Conservation (phyloP, 768 basidiomycete species). For the Hysterangium stoloniferum region DNA sequence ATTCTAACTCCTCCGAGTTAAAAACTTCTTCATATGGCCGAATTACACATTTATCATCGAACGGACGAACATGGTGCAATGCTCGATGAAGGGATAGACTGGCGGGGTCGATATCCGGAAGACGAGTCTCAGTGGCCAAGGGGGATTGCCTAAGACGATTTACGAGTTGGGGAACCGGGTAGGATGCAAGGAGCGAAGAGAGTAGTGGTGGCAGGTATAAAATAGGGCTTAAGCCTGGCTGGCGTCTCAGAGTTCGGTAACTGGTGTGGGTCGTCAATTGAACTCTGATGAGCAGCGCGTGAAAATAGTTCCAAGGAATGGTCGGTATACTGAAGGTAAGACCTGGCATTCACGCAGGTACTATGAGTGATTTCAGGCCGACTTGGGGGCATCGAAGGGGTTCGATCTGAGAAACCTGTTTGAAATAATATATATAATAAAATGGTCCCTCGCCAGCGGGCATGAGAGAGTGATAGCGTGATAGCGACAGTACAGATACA, state of each 20-base stretch:
- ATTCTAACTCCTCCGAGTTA: slow-evolving; percentile 71
- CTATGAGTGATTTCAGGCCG: no score
- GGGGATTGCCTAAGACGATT: slow-evolving; percentile 32
- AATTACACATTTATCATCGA: slow-evolving; percentile 50
- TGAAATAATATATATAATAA: no score
- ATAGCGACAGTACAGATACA: no score
- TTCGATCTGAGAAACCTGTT: no score
- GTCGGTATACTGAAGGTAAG: slow-evolving; percentile 10
- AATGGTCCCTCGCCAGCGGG: no score
- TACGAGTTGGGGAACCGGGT: slow-evolving; percentile 20
- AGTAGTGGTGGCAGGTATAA: slow-evolving; percentile 70
- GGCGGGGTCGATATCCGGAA: slow-evolving; percentile 80
- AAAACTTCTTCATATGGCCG: slow-evolving; percentile 69
- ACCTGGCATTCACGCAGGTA: no score
- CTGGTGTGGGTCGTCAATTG: slow-evolving; percentile 39
- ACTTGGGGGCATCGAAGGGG: no score
- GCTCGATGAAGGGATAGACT: slow-evolving; percentile 83
- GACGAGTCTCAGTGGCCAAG: slow-evolving; percentile 57
- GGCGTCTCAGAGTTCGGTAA: slow-evolving; percentile 42
- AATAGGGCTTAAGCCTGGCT: slow-evolving; percentile 41
- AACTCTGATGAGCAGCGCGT: neutral
- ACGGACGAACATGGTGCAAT: slow-evolving; percentile 65
- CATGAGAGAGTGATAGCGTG: no score
- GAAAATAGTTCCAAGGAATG: neutral
- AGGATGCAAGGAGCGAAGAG: slow-evolving; percentile 68